Evolutionary conservation across 257 asterid genomes (phyloP), one percentile per base, ranked within the genome.

Genomic region (Jacaranda copaia): DNA sequence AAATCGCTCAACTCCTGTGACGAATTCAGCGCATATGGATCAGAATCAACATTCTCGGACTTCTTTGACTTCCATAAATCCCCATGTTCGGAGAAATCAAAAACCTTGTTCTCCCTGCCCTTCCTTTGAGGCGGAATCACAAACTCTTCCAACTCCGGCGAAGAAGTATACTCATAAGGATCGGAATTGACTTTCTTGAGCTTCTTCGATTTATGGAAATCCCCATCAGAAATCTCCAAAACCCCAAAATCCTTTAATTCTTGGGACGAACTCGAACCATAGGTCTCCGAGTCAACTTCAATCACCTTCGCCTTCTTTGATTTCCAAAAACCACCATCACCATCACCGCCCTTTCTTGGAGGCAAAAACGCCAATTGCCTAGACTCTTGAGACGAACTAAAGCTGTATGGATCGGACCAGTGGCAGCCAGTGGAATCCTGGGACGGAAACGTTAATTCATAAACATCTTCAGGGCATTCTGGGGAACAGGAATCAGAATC

Each of bases 401-500:
- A 84, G 63, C 64, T 19, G 32, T 81, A 76, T 2, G 88, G 85
- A 75, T 84, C 88, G 62, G 83, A 35, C 86, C 86, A 79, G 57
- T 35, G 55, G 83, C 91, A 87, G 64, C 71, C 77, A 67, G 83
- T 69, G 5, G 90, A 86, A 12, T 83, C 96, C 72, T 85, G 92
- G 14, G 93, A 84, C 55, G 93, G 81, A 73, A 81, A 82, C n/a
- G 83, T 70, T 59, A 92, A 87, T 79, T 84, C 83, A 80, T 81
- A 90, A 42, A 88, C 87, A 78, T 89, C 97, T 48, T 81, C 87
- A n/a, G 92, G 77, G 69, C 84, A 81, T 71, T 90, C 91, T 81
- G 86, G 92, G 32, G 94, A 83, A 13, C 80, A 81, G 5, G 79
- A 70, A 13, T 79, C 88, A 32, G 84, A 79, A 76, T 73, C 88